Conservation (phyloP, 2,329 filamentous ascomycete species). For the Cytospora mali region DNA sequence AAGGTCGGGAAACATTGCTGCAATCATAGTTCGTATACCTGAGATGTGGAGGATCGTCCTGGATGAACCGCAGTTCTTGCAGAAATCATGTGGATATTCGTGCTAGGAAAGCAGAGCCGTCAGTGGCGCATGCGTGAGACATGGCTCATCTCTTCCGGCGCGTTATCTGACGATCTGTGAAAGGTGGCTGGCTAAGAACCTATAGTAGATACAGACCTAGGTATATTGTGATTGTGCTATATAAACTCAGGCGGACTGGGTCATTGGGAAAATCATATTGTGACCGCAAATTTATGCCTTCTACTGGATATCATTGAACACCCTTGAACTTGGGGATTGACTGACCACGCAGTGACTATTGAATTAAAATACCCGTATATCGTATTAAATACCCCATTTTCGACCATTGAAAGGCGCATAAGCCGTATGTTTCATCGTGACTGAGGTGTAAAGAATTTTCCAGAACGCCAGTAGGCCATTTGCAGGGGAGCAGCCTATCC, state of each 20-base stretch:
- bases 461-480: background rate
- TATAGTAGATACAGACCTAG: too few species aligned
- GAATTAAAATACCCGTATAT: background rate
- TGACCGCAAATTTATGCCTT: background rate
- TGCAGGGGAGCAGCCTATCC: background rate
- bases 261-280: background rate
- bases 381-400: background rate
- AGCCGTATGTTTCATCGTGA: background rate
- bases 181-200: background rate
- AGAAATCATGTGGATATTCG: background rate
- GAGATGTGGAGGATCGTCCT: background rate
- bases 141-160: background rate
- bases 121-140: constrained; percentile 1
- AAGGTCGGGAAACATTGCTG: background rate
- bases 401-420: background rate
- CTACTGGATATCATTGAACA: background rate
- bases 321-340: too few species aligned
- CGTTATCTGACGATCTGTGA: background rate
- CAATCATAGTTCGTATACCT: background rate
- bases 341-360: too few species aligned
- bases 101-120: background rate
- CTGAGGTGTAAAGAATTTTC: background rate
- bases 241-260: background rate
- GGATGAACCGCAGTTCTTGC: background rate
- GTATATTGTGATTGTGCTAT: background rate